A percentile compares a stretch with the other conserved stretches of the same genome.
Conservation (phyloP, 148 eudicot species). For the Agrostemma githago region DNA sequence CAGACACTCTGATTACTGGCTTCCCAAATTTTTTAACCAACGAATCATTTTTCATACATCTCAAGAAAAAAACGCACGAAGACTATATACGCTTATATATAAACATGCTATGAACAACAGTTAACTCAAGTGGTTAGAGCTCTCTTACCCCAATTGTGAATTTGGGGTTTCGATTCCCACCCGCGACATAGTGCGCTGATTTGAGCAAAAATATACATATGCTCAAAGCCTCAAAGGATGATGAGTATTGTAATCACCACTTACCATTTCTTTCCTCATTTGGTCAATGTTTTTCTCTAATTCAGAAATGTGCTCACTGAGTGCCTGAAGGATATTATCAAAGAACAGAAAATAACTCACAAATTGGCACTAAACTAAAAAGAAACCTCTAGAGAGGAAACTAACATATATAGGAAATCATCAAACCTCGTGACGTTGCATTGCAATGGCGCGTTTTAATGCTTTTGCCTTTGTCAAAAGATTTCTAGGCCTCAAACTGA, state of each 20-base stretch:
- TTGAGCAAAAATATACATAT: no score
- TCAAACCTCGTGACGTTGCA: slow-evolving; percentile 94
- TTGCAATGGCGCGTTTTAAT: slow-evolving; percentile 76
- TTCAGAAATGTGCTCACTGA: slow-evolving; percentile 79
- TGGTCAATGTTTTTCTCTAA: slow-evolving; percentile 73
- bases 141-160: no score
- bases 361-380: slow-evolving; percentile 14
- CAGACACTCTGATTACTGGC: background rate
- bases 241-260: slow-evolving; percentile 23
- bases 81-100: background rate
- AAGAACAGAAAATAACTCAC: background rate
- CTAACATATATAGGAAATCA: slow-evolving; percentile 6
- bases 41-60: background rate
- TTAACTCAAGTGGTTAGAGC: no score
- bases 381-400: slow-evolving; percentile 3
- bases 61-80: background rate
- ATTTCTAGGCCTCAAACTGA: slow-evolving; percentile 80
- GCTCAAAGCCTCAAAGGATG: no score
- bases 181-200: no score
- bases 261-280: slow-evolving; percentile 61
- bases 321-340: slow-evolving; percentile 52
- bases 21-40: background rate
- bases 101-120: background rate
- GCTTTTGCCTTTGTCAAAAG: slow-evolving; percentile 92
- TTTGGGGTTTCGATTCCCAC: no score